Percentiles rank a stretch among this genome's conserved stretches.
These are phyloP conservation scores for Polygonum aviculare DNA, from an alignment of 148 eudicot species.

Conservation along the genomic window DNA sequence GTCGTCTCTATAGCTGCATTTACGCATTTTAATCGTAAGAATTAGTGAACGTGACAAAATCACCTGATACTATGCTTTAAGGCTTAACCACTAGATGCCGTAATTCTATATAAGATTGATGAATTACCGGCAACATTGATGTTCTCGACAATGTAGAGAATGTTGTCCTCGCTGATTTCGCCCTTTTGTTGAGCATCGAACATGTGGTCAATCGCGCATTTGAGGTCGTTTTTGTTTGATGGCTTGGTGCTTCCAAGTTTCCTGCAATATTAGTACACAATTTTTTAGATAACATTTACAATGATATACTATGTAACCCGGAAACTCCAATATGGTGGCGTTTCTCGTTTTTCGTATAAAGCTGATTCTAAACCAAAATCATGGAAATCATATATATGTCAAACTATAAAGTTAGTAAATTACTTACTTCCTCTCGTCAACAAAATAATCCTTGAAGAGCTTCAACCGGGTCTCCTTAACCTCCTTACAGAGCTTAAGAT, in stretches of 20 bases:
- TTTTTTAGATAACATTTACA: too few species aligned
- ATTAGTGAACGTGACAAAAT: too few species aligned
- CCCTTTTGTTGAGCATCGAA: constrained; percentile 53
- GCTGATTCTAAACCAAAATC: too few species aligned
- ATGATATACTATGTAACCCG: too few species aligned
- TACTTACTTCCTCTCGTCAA: constrained; percentile 33
- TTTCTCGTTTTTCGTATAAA: too few species aligned
- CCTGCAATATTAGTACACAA: constrained; percentile 14
- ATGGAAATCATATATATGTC: too few species aligned
- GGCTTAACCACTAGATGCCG: too few species aligned
- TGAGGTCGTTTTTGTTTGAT: constrained; percentile 26
- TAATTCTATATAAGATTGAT: too few species aligned
- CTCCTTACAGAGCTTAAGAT: constrained; percentile 35
- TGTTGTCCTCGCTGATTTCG: constrained; percentile 58
- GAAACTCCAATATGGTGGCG: too few species aligned
- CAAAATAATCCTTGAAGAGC: constrained; percentile 29
- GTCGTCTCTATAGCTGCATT: constrained; percentile 69
- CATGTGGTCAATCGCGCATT: constrained; percentile 63
- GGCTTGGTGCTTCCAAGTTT: constrained; percentile 24
- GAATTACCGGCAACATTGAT: constrained; percentile 36
- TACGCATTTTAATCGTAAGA: not conserved
- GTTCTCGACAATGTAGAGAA: constrained; percentile 66
- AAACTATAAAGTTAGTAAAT: too few species aligned
- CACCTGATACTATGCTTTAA: too few species aligned
- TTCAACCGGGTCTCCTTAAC: constrained; percentile 31